Evolutionary conservation across 2,329 filamentous ascomycete species (phyloP), one percentile per base, ranked within the genome.

Genomic region (Fusarium phyllophilum): DNA sequence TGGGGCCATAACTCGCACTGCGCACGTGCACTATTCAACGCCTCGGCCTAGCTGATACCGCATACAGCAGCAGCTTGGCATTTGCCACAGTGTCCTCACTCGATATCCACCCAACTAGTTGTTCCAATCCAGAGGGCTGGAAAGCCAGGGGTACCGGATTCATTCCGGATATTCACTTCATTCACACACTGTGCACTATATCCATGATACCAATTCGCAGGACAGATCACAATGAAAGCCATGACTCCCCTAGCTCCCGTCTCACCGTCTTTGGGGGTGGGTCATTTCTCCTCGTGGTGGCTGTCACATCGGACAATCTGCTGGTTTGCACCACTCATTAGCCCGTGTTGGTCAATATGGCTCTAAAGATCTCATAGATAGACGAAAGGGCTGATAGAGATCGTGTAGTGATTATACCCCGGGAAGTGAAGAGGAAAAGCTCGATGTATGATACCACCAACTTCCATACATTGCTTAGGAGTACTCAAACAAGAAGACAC

Each of bases 381-480:
- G 48, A 26, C 33, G 33, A 26, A 0, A 36, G n/a, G n/a, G n/a
- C 12, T 52, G n/a, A 3, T 3, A 24, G n/a, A 34, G 8, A 20
- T 24, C 15, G 6, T 5, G 17, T 20, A 12, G 11, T 7, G 48
- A 26, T 24, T 13, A 2, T 52, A 20, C n/a, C 13, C 4, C 3
- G 15, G 17, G 12, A 12, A 18, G 3, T 9, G 24, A 22, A 22
- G 26, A 5, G 9, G 33, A 7, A 10, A 26, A 18, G 12, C 17
- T 26, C 3, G 3, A 15, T 15, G n/a, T 8, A 15, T 26, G 5
- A 6, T 14, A 20, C n/a, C 13, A 0, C 2, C 8, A 52, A 33
- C 3, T 49, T 15, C 3, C 3, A n/a, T 9, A 18, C 3, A 17
- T 0, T n/a, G 29, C 6, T 5, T 3, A 49, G 15, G 44, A 29